These are phyloP conservation scores for Elsinoe ampelina DNA, from an alignment of 2,329 filamentous ascomycete species.

Conservation along the genomic window DNA sequence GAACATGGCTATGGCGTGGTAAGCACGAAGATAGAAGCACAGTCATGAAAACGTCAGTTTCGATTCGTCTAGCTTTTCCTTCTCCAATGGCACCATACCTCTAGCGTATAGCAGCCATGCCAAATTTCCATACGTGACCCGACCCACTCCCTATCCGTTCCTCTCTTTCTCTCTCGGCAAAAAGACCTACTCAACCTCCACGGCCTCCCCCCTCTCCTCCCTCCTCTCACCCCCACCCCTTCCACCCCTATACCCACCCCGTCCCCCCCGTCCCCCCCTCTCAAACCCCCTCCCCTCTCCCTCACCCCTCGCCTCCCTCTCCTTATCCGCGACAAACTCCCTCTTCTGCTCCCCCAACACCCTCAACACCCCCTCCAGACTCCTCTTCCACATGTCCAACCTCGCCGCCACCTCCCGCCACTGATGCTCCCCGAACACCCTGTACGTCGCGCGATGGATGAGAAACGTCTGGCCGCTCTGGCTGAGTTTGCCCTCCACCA, in stretches of 20 bases:
- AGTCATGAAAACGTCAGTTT: constrained; percentile 4
- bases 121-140: too few relatives aligned
- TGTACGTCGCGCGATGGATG: constrained; percentile 91
- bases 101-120: not conserved
- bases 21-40: not conserved
- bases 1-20: too few relatives aligned
- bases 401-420: constrained; percentile 90
- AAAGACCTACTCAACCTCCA: constrained; percentile 14
- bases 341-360: constrained; percentile 75
- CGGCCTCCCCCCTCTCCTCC: constrained; percentile 4
- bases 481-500: constrained; percentile 92
- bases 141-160: too few relatives aligned
- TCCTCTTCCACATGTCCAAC: constrained; percentile 83
- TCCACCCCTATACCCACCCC: constrained; percentile 4
- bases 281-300: not conserved
- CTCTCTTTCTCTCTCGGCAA: too few relatives aligned
- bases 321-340: constrained; percentile 65
- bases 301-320: constrained; percentile 51
- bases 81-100: too few relatives aligned
- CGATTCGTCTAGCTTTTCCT: not conserved
- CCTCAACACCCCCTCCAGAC: constrained; percentile 65
- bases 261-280: constrained; percentile 3
- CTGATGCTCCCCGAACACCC: constrained; percentile 95
- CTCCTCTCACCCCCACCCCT: not conserved
- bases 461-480: constrained; percentile 90